Evolutionary conservation across 495 filamentous ascomycete genomes (phyloP).

Genomic region (Podospora bellae-mahoneyi): DNA sequence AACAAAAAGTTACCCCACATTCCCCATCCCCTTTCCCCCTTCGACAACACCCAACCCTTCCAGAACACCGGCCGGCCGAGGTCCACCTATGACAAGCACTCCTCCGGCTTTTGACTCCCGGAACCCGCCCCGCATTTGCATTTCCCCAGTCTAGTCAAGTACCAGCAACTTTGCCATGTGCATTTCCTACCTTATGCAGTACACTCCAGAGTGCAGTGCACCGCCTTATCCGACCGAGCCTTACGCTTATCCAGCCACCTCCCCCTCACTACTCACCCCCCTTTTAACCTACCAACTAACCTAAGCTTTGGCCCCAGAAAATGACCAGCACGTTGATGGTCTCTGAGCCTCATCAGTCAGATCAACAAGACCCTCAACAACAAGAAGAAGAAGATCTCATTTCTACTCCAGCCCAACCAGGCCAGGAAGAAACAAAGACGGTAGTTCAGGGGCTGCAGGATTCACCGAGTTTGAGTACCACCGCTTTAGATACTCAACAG

Average conservation of each 20-base stretch:
- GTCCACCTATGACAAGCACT: background rate
- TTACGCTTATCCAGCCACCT: background rate
- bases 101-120: background rate
- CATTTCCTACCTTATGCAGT: background rate
- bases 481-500: conserved; percentile 7
- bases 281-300: background rate
- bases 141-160: background rate
- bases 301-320: background rate
- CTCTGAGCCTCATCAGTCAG: background rate
- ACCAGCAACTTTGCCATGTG: background rate
- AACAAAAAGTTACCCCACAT: background rate
- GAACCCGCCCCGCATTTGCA: background rate
- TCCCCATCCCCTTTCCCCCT: background rate
- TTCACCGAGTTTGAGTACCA: background rate
- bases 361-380: background rate
- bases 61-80: background rate
- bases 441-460: background rate
- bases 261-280: background rate
- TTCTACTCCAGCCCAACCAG: too few species aligned
- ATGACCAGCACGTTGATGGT: background rate
- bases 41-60: background rate
- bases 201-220: background rate
- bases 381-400: background rate
- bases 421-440: too few species aligned
- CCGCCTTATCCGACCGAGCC: background rate